Base-by-base conservation (phyloP, 495 filamentous ascomycete species). In the Penicillium canariense region DNA sequence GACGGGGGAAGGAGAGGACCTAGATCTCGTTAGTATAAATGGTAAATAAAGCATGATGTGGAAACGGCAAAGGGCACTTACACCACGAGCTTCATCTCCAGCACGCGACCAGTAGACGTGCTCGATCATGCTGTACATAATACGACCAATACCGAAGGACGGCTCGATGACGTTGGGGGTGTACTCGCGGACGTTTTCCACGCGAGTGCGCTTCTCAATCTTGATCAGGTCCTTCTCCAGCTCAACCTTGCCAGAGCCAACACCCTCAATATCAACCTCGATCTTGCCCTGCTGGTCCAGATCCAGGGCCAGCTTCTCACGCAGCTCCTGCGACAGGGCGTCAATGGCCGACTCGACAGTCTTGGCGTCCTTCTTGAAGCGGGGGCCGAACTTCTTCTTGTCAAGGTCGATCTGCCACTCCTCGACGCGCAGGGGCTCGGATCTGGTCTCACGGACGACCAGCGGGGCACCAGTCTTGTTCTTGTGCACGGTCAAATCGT, bases 161-260 rank as follows among this genome's bases (percentile, higher is more conserved):
- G 89, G 89, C 72, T 93, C 88, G 52, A 93, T 91, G 25, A 93
- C 87, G 58, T 90, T 91, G 25, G 89, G 89, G 1, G 83, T 90
- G 73, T 87, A 91, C 66, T 91, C 87, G 54, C 89, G 77, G 52
- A 82, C 73, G 62, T 89, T 82, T 68, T 89, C 86, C 18, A 83
- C 74, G 22, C 84, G 76, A 25, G 83, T 90, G 36, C 80, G 77
- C 76, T 84, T 86, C 72, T 86, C 84, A 62, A 91, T 87, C 28
- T 74, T 80, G 61, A 91, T 74, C 27, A 91, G 71, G 32, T 89
- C 87, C 65, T 83, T 84, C 55, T 79, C 78, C 38, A 93, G 73
- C 70, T 90, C 87, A 17, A 89, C 86, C 65, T 82, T 84, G 52
- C 84, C 83, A 48, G 76, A 77, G 32, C 73, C 81, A 58, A 86